Percentiles rank a stretch among this genome's conserved stretches.
Evolutionary conservation across 108 stramenopile species (phyloP).

Genomic region (Aurantiochytrium sp.): DNA sequence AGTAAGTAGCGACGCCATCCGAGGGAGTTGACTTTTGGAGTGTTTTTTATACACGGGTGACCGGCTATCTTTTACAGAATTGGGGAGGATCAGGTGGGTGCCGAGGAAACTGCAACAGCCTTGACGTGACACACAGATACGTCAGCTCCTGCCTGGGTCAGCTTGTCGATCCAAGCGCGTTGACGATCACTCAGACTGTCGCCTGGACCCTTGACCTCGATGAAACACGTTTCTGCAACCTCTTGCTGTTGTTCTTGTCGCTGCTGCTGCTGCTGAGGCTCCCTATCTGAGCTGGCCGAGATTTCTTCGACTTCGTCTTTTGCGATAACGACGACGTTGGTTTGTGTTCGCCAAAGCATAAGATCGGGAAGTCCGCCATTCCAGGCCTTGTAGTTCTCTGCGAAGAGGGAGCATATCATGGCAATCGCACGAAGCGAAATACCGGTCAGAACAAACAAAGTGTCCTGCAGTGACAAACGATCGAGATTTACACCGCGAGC

Average conservation of each 20-base stretch:
- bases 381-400: neutral
- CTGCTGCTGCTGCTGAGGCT: no score
- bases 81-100: no score
- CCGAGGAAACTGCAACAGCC: neutral
- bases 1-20: no score
- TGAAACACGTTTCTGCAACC: neutral
- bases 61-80: no score
- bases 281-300: no score
- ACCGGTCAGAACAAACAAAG: neutral
- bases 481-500: neutral
- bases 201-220: conserved; percentile 6
- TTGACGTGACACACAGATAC: neutral
- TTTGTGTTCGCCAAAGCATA: neutral
- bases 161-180: neutral
- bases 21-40: no score
- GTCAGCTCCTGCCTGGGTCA: neutral
- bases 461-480: neutral
- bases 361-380: neutral
- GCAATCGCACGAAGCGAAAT: neutral
- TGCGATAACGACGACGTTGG: no score
- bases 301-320: no score
- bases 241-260: no score
- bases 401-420: neutral
- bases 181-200: neutral
- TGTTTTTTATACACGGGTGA: no score